A percentile compares a stretch with the other conserved stretches of the same genome.
These are phyloP conservation scores for Epichloe amarillans DNA, from an alignment of 2,329 filamentous ascomycete species.

Conservation along the genomic window DNA sequence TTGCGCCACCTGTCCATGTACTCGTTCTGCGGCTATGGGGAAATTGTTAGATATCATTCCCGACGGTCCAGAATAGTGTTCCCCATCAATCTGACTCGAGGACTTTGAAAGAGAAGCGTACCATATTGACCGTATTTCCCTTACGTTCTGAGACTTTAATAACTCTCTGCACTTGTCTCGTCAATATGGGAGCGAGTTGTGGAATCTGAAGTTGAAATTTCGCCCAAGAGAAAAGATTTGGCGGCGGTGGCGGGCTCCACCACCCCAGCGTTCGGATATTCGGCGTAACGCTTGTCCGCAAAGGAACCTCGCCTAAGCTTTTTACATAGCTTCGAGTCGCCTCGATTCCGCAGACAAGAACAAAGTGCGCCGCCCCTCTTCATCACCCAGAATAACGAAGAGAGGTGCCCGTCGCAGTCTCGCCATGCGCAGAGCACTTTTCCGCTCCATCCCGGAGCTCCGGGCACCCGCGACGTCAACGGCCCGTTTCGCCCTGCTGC, in stretches of 20 bases:
- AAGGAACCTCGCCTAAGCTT: too few species aligned
- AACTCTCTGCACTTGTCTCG: neutral
- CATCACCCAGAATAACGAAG: neutral
- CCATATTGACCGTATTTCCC: conserved; percentile 4
- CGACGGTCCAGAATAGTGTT: neutral
- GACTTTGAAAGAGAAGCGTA: neutral
- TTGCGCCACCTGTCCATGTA: conserved; percentile 63
- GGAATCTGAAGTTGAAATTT: conserved; percentile 7
- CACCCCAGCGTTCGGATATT: too few species aligned
- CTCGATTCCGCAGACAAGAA: conserved; percentile 1
- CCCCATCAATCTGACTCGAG: too few species aligned
- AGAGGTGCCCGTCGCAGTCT: conserved; percentile 7
- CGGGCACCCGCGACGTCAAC: conserved; percentile 24
- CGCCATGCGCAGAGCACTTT: conserved; percentile 44
- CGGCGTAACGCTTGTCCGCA: too few species aligned
- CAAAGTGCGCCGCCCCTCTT: neutral
- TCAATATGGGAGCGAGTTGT: neutral
- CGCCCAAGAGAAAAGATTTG: neutral
- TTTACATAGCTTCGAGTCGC: too few species aligned
- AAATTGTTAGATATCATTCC: neutral
- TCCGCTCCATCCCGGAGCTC: conserved; percentile 51
- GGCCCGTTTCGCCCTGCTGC: conserved; percentile 13
- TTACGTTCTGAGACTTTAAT: neutral
- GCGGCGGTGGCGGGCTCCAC: neutral
- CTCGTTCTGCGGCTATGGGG: conserved; percentile 60